phyloP scores from a whole-genome alignment of 106 monocot species.

The Phalaenopsis equestris region DNA sequence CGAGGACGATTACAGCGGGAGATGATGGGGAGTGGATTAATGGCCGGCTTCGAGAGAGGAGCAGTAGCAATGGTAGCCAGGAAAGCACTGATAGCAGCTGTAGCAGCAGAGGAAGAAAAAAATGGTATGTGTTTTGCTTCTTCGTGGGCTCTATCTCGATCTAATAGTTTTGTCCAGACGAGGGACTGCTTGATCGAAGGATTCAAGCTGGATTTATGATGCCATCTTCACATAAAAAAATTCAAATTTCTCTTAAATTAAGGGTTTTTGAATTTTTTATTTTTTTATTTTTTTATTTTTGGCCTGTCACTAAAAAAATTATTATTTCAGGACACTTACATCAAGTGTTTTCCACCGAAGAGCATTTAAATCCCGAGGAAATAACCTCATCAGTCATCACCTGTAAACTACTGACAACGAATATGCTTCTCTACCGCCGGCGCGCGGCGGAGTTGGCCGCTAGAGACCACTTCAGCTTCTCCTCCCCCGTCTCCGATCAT shows the following conservation, averaged over 20 bases:
- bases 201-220: not conserved
- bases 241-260: too few species aligned
- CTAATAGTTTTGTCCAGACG: not conserved
- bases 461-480: not conserved
- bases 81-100: slow-evolving; percentile 2
- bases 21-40: too few species aligned
- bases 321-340: too few species aligned
- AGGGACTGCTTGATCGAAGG: not conserved
- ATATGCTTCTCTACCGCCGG: not conserved
- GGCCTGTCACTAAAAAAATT: too few species aligned
- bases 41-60: not conserved
- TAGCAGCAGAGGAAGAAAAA: not conserved
- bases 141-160: not conserved
- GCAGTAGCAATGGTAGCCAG: not conserved
- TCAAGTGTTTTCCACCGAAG: too few species aligned
- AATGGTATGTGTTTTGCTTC: not conserved
- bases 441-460: not conserved
- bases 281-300: too few species aligned
- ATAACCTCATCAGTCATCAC: too few species aligned
- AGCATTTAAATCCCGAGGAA: too few species aligned
- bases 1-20: slow-evolving; percentile 1
- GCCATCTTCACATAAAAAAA: too few species aligned
- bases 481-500: not conserved
- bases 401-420: too few species aligned
- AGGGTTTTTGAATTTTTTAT: too few species aligned